phyloP scores from a whole-genome alignment of 116 monocot genomes.

The Dioscorea cayenensis region DNA sequence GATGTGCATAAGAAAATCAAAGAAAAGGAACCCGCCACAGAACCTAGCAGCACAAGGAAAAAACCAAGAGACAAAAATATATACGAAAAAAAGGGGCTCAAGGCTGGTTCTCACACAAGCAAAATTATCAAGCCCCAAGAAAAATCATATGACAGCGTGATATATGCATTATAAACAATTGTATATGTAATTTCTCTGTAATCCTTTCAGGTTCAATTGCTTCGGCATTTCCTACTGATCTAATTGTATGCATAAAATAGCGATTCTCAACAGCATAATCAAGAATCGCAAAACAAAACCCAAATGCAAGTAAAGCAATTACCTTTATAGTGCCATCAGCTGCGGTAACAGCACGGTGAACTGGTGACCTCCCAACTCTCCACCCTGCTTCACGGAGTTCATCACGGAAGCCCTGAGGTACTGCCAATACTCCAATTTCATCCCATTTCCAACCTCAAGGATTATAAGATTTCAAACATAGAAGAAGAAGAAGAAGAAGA shows the following conservation, averaged over 20 bases:
- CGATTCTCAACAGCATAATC: not conserved
- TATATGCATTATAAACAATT: too few species aligned
- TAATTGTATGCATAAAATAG: not conserved
- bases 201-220: not conserved
- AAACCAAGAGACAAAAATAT: too few species aligned
- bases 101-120: too few species aligned
- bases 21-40: too few species aligned
- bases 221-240: not conserved
- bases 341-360: slow-evolving; percentile 63
- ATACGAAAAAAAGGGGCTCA: too few species aligned
- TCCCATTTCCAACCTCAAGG: too few species aligned
- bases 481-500: not conserved
- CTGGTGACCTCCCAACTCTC: slow-evolving; percentile 78
- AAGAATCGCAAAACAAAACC: not conserved
- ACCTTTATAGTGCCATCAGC: slow-evolving; percentile 96
- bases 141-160: too few species aligned
- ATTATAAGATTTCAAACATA: not conserved
- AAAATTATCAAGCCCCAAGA: too few species aligned
- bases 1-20: too few species aligned
- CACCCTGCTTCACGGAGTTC: slow-evolving; percentile 62
- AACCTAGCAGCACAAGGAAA: too few species aligned
- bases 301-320: not conserved
- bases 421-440: slow-evolving; percentile 17
- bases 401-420: slow-evolving; percentile 82
- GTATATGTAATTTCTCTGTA: not conserved